Evolutionary conservation across 2,329 filamentous ascomycete genomes (phyloP), one percentile per base, ranked within the genome.

Genomic region (Knufia petricola): DNA sequence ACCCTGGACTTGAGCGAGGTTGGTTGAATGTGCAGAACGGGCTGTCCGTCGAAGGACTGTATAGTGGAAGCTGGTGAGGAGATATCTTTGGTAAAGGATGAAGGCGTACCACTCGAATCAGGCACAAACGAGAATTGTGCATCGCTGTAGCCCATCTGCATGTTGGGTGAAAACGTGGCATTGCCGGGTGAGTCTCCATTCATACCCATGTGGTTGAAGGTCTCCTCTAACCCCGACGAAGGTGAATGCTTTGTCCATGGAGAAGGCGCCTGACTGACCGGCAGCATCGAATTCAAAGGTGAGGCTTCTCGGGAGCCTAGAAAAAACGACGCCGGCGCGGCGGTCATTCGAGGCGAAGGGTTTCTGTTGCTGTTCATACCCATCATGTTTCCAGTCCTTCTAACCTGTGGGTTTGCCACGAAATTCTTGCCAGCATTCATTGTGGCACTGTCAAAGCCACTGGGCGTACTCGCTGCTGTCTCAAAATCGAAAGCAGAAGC

Each of bases 1-100:
- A 96, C 92, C 19, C 92, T 82, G 13, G 89, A 95, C 66, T 95
- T 96, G 49, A 79, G 63, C 3, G 83, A 83, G 2, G 79, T 85
- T 3, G 81, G 79, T 53, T 82, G 74, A 37, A 86, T 78, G 10
- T 74, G 76, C 32, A 86, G 64, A 44, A 66, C 58, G 19, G 70
- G 69, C 30, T 36, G 46, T 4, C 54, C 55, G 24, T 59, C 58
- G 10, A 52, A 30, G 50, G 59, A 58, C 48, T 59, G 51, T 26
- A 53, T 47, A 7, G 57, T 58, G 12, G 59, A 58, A 24, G 55
- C 55, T 4, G 57, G 56, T 15, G 57, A 57, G 8, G 59, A 56
- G 9, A 58, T 55, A 31, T 55, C 54, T 39, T 59, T 59, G 13
- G 41, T 51, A 26, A 58, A 52, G 8, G 57, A 54, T 15, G 56